Evolutionary conservation across 2,329 filamentous ascomycete species (phyloP).

Genomic region (Penicillium paneum): DNA sequence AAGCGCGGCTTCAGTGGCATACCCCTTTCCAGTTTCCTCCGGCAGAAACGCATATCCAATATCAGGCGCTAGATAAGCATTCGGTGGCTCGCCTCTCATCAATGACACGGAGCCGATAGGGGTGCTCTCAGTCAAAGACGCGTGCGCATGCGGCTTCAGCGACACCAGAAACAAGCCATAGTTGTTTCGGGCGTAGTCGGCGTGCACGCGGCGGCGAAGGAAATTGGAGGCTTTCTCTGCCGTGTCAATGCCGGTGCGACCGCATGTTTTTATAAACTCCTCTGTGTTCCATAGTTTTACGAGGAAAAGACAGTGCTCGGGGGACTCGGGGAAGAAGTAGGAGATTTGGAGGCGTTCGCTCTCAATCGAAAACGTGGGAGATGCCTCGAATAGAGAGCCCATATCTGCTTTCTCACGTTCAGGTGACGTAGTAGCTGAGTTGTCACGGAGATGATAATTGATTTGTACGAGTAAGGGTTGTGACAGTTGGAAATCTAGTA

Average conservation of each 20-base stretch:
- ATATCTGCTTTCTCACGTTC: no score
- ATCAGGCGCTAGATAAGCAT: not conserved
- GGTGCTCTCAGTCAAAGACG: not conserved
- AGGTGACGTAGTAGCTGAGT: no score
- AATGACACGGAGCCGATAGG: not conserved
- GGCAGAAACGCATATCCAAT: not conserved
- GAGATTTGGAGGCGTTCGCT: not conserved
- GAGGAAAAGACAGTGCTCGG: not conserved
- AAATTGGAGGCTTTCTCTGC: conserved; percentile 1
- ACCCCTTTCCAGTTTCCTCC: not conserved
- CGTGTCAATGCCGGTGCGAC: not conserved
- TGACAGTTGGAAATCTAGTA: no score
- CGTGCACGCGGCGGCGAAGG: not conserved
- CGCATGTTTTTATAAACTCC: not conserved
- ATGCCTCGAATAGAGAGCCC: not conserved
- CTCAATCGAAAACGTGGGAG: not conserved
- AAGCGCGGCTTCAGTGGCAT: not conserved
- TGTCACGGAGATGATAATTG: no score
- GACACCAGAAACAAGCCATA: conserved; percentile 1
- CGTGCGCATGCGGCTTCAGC: not conserved
- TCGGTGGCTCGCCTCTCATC: not conserved
- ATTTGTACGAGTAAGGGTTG: no score
- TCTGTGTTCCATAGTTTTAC: conserved; percentile 2
- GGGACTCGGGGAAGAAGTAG: not conserved
- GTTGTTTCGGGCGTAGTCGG: not conserved